Base-by-base conservation (phyloP, 306 rosid species). In the Carpinus fangiana region DNA sequence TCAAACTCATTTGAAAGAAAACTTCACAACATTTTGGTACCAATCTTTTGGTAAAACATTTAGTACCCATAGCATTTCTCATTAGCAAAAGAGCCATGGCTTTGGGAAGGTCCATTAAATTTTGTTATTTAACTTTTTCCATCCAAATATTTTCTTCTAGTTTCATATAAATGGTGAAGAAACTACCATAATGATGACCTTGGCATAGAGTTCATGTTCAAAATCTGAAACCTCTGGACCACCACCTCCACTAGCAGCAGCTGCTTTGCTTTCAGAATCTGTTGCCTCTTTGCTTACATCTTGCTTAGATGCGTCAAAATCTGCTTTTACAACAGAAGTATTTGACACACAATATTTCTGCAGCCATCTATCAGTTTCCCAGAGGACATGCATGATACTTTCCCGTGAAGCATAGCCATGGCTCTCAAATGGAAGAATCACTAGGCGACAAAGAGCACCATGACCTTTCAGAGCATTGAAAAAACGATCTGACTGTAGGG, bases 321-420 rank as follows among this genome's bases (percentile, higher is more conserved):
- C 92, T 73, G 74, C 86, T 56, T 46, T 86, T 72, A 53, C 83
- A 67, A 82, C 85, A 46, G 88, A 76, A 76, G 77, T 45, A 80
- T 85, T 79, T 43, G 96, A 81, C 70, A 86, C 86, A 31, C 97
- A 90, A 76, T 89, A 73, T 72, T 89, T 95, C 68, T 90, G 91
- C 81, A 95, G 81, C 99, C 99, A 95, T 74, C 99, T 90, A 82
- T 91, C 99, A 80, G 98, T 95, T 88, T 95, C 99, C 99, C 99
- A 95, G 41, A 95, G 97, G 68, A 95, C 97, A 51, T 95, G 99
- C 98, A 95, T 92, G 90, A 95, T 93, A 88, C 99, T 95, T 85
- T 95, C 99, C 74, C 97, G 88, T 79, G 97, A 77, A 76, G 94
- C 70, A 85, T 93, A 95, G 13, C 98, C 94, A 79, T 95, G 99